phyloP scores from a whole-genome alignment of 2,329 filamentous ascomycete genomes.

The Stachybotrys echinatus region DNA sequence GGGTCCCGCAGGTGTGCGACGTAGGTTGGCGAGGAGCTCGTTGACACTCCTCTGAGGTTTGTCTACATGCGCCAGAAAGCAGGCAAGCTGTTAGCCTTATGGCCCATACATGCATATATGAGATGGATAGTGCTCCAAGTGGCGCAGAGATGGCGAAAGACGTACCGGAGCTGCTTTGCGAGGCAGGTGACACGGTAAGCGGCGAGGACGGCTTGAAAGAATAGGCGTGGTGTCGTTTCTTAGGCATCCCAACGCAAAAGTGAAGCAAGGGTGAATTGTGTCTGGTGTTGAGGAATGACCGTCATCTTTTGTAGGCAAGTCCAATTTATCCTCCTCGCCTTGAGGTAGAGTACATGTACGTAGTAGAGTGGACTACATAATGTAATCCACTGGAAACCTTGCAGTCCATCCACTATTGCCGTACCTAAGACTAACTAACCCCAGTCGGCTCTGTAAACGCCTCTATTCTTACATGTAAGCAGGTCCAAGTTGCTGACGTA shows the following conservation, averaged over 20 bases:
- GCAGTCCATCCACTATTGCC: too few relatives aligned
- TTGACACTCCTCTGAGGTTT: constrained; percentile 44
- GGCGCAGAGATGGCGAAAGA: background rate
- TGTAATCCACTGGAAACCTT: too few relatives aligned
- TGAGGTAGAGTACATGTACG: too few relatives aligned
- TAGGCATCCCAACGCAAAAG: constrained; percentile 48
- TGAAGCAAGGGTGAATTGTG: background rate
- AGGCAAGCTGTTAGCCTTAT: constrained; percentile 3
- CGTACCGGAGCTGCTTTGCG: constrained; percentile 21
- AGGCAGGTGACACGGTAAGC: constrained; percentile 16
- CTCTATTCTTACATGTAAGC: too few relatives aligned
- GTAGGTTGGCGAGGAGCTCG: constrained; percentile 52
- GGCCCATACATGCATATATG: constrained; percentile 14
- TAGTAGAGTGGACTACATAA: too few relatives aligned
- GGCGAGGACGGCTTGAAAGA: constrained; percentile 55
- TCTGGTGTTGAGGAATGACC: too few relatives aligned
- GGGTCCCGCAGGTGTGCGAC: constrained; percentile 29
- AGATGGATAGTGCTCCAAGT: background rate
- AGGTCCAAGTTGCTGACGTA: too few relatives aligned
- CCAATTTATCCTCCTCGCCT: too few relatives aligned
- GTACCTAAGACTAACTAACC: too few relatives aligned
- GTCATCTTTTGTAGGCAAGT: too few relatives aligned
- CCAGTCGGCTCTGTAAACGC: too few relatives aligned
- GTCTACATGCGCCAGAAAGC: constrained; percentile 15
- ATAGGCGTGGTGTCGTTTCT: constrained; percentile 52